phyloP scores from a whole-genome alignment of 495 filamentous ascomycete species.

The Thozetella sp. region DNA sequence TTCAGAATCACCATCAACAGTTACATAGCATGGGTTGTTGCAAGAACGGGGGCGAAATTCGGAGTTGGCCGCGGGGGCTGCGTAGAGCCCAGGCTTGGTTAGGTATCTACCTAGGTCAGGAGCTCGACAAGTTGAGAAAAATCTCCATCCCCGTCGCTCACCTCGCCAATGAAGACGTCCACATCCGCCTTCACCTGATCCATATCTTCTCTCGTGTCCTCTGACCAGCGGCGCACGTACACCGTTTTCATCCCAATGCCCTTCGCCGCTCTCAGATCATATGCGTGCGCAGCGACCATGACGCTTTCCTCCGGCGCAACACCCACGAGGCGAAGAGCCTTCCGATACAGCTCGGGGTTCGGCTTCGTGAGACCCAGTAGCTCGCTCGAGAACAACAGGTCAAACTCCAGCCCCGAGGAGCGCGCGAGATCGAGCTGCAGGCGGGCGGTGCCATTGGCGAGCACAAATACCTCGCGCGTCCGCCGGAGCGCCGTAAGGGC shows the following conservation, averaged over 20 bases:
- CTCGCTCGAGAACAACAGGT: slow-evolving; percentile 55
- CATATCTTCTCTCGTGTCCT: slow-evolving; percentile 55
- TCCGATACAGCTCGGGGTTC: slow-evolving; percentile 41
- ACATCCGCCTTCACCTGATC: slow-evolving; percentile 39
- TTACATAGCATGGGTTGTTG: too few species aligned
- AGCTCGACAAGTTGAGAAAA: too few species aligned
- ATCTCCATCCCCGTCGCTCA: slow-evolving; percentile 35
- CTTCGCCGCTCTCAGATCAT: slow-evolving; percentile 50
- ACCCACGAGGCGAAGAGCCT: slow-evolving; percentile 42
- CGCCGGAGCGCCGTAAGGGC: slow-evolving; percentile 18
- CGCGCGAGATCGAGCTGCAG: slow-evolving; percentile 53
- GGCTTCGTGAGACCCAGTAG: slow-evolving; percentile 52
- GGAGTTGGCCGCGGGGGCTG: too few species aligned
- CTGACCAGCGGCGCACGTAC: slow-evolving; percentile 56
- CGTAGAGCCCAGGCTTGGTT: too few species aligned
- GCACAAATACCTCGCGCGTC: slow-evolving; percentile 40
- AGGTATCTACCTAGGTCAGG: too few species aligned
- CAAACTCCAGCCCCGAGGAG: slow-evolving; percentile 49
- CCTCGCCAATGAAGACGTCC: slow-evolving; percentile 38
- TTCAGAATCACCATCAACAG: too few species aligned
- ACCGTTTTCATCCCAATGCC: slow-evolving; percentile 46
- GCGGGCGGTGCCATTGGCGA: slow-evolving; percentile 57
- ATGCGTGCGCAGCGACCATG: slow-evolving; percentile 56
- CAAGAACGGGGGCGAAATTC: too few species aligned
- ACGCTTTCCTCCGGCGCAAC: slow-evolving; percentile 46